These are phyloP conservation scores for Ceratobasidium sp. DNA, from an alignment of 1,284 basidiomycete species.

Conservation along the genomic window DNA sequence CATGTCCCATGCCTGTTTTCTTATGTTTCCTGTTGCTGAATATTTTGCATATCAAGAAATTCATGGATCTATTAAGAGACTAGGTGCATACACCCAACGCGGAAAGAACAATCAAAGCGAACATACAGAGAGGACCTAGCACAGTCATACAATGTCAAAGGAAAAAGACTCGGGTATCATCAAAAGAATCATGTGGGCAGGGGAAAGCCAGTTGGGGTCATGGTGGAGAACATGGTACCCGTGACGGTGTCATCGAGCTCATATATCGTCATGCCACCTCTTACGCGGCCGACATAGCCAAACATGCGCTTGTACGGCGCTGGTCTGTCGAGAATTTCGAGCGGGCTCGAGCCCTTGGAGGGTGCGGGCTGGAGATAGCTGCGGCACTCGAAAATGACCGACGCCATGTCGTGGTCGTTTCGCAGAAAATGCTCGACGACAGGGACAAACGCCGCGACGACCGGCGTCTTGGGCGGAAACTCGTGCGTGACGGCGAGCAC, in stretches of 20 bases:
- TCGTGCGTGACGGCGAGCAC: conserved; percentile 28
- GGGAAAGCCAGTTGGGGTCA: conserved; percentile 26
- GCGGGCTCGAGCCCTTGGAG: not conserved
- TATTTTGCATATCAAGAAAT: conserved; percentile 16
- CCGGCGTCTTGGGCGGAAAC: conserved; percentile 20
- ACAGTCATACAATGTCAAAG: conserved; percentile 3
- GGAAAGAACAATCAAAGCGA: not conserved
- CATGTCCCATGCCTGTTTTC: not conserved
- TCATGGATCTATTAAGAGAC: conserved; percentile 8
- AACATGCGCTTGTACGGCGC: conserved; percentile 39
- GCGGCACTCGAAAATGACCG: conserved; percentile 37
- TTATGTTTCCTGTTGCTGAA: not conserved
- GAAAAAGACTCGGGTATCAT: not conserved
- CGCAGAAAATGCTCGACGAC: conserved; percentile 35
- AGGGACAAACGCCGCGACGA: conserved; percentile 14
- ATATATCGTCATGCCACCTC: conserved; percentile 29
- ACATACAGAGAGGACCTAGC: too few relatives aligned
- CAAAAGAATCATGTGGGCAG: conserved; percentile 14
- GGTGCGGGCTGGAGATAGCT: conserved; percentile 30
- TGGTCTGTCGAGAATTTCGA: conserved; percentile 27
- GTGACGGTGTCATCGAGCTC: conserved; percentile 38
- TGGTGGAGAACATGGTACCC: conserved; percentile 35
- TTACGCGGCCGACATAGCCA: conserved; percentile 27
- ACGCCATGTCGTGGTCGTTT: conserved; percentile 32
- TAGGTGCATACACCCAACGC: not conserved